Evolutionary conservation across 768 basidiomycete genomes (phyloP).

Genomic region (Serendipita sp.): DNA sequence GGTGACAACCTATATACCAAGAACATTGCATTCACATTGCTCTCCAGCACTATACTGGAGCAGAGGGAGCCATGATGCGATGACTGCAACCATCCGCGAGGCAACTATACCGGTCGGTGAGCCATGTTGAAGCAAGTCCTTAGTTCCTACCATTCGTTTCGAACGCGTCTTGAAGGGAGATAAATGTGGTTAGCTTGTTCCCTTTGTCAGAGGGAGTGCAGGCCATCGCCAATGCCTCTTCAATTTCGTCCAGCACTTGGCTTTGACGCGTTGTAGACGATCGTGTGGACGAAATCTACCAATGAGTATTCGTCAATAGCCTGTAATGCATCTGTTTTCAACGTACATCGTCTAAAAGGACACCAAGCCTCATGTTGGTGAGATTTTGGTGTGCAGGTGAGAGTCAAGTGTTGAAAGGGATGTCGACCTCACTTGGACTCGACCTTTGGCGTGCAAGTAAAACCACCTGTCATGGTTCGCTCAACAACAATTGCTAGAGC

Average conservation of each 20-base stretch:
- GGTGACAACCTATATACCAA: too few relatives aligned
- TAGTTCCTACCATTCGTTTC: conserved; percentile 61
- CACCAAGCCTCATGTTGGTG: neutral
- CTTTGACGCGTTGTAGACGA: neutral
- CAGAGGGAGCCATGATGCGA: conserved; percentile 23
- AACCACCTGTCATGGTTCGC: conserved; percentile 48
- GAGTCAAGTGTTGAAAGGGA: neutral
- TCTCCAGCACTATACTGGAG: conserved; percentile 15
- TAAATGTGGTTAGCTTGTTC: conserved; percentile 36
- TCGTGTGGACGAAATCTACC: conserved; percentile 1
- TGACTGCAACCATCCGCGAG: conserved; percentile 47
- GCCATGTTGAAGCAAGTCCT: neutral
- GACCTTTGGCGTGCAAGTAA: neutral
- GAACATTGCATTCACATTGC: too few relatives aligned
- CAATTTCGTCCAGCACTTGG: neutral
- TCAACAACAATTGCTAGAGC: conserved; percentile 78
- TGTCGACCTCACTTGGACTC: neutral
- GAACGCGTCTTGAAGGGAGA: conserved; percentile 59
- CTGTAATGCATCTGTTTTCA: neutral
- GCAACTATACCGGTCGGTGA: conserved; percentile 35
- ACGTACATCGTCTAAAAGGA: neutral
- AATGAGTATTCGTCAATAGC: neutral
- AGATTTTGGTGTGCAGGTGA: neutral
- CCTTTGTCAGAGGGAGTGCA: neutral
- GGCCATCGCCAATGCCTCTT: neutral